A percentile compares a stretch with the other conserved stretches of the same genome.
Conservation (phyloP, 257 asterid species). For the Prunella vulgaris region DNA sequence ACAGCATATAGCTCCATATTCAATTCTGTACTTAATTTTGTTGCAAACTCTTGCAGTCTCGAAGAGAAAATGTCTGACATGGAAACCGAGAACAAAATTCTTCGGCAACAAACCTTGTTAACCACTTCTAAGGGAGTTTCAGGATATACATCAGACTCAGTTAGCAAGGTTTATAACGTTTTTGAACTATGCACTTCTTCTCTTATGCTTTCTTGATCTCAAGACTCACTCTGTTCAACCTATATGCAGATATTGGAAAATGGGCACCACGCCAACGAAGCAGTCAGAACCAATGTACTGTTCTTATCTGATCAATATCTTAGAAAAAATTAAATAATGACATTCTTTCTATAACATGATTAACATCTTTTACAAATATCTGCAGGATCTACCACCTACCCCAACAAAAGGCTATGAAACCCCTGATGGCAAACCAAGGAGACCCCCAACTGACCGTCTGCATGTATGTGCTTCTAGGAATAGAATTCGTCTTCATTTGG, state of each 20-base stretch:
- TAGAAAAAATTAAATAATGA: background rate
- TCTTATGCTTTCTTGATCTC: conserved; percentile 17
- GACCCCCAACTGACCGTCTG: conserved; percentile 79
- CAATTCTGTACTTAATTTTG: background rate
- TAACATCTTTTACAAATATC: background rate
- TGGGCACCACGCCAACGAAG: conserved; percentile 67
- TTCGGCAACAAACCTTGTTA: conserved; percentile 69
- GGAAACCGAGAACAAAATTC: conserved; percentile 89
- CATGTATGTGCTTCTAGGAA: conserved; percentile 49
- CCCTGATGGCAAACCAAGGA: conserved; percentile 77
- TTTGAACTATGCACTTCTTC: conserved; percentile 17
- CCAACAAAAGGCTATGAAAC: conserved; percentile 66
- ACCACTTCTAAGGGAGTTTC: conserved; percentile 56
- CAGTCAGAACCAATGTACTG: conserved; percentile 46
- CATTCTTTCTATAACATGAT: conserved; percentile 4
- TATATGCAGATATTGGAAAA: conserved; percentile 67
- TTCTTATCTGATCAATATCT: conserved; percentile 16
- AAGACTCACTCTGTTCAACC: conserved; percentile 17
- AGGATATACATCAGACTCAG: conserved; percentile 36
- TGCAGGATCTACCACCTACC: conserved; percentile 55
- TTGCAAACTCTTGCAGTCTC: conserved; percentile 42
- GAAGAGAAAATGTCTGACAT: conserved; percentile 83
- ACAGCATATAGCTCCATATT: background rate
- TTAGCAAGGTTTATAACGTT: conserved; percentile 41
- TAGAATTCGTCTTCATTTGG: background rate